phyloP scores from a whole-genome alignment of 2,329 filamentous ascomycete genomes.

The Aspergillus ibericus region DNA sequence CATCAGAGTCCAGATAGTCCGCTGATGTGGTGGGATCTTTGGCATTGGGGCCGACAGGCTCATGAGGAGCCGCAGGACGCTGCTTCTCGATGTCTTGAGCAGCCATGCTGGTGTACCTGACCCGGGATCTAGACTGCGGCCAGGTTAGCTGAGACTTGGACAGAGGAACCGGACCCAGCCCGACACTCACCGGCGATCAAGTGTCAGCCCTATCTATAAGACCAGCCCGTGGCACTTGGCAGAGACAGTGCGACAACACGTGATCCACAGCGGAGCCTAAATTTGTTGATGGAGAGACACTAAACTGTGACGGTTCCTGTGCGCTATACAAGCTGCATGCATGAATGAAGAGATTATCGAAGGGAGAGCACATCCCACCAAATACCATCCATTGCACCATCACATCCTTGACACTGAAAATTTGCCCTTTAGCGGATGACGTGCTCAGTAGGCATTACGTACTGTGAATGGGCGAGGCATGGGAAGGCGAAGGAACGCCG shows the following conservation, averaged over 20 bases:
- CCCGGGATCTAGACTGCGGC: neutral
- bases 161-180: neutral
- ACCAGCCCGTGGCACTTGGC: neutral
- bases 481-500: neutral
- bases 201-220: neutral
- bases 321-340: neutral
- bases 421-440: slow-evolving; percentile 23
- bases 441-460: slow-evolving; percentile 26
- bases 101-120: slow-evolving; percentile 11
- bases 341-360: neutral
- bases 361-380: neutral
- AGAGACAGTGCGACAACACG: neutral
- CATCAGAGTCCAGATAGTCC: slow-evolving; percentile 11
- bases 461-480: neutral
- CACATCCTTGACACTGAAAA: neutral
- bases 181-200: neutral
- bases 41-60: neutral
- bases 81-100: slow-evolving; percentile 29
- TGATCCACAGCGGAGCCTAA: neutral
- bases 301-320: neutral
- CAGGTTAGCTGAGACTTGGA: neutral
- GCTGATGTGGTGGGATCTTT: slow-evolving; percentile 16
- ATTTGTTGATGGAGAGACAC: neutral
- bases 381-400: neutral
- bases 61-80: neutral